A percentile compares a stretch with the other conserved stretches of the same genome.
phyloP scores from a whole-genome alignment of 2,329 filamentous ascomycete species.

The Cladophialophora bantiana region DNA sequence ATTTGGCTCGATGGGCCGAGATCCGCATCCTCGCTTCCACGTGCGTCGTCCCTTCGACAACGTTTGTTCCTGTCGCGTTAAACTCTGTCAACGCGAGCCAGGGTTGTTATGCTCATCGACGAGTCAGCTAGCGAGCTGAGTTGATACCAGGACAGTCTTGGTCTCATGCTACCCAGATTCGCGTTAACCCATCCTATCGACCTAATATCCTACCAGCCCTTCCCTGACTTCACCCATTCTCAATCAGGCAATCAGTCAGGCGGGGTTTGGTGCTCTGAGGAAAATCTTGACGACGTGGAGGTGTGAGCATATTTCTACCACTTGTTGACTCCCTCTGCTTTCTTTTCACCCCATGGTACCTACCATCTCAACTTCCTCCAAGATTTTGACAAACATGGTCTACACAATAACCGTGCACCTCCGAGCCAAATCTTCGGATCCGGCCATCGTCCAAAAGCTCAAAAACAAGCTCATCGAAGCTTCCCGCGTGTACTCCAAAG shows the following conservation, averaged over 20 bases:
- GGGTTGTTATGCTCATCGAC: background rate
- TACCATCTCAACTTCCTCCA: background rate
- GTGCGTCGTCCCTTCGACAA: conserved; percentile 13
- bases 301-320: background rate
- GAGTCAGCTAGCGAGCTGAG: background rate
- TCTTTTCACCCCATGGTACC: background rate
- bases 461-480: conserved; percentile 77
- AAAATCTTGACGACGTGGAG: background rate
- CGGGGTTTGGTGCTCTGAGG: background rate
- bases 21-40: conserved; percentile 8
- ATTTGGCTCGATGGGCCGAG: background rate
- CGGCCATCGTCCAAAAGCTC: conserved; percentile 69
- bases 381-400: conserved; percentile 32
- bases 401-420: conserved; percentile 51
- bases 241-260: conserved; percentile 5
- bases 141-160: background rate
- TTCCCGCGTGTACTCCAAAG: conserved; percentile 73
- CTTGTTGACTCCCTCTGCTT: background rate
- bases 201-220: background rate
- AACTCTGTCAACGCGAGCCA: background rate
- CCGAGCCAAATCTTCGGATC: conserved; percentile 71
- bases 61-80: background rate
- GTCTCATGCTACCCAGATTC: background rate
- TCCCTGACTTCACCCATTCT: background rate
- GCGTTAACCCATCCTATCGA: background rate